Evolutionary conservation across 495 filamentous ascomycete genomes (phyloP), one percentile per base, ranked within the genome.

Genomic region (Hypoxylon cercidicola): DNA sequence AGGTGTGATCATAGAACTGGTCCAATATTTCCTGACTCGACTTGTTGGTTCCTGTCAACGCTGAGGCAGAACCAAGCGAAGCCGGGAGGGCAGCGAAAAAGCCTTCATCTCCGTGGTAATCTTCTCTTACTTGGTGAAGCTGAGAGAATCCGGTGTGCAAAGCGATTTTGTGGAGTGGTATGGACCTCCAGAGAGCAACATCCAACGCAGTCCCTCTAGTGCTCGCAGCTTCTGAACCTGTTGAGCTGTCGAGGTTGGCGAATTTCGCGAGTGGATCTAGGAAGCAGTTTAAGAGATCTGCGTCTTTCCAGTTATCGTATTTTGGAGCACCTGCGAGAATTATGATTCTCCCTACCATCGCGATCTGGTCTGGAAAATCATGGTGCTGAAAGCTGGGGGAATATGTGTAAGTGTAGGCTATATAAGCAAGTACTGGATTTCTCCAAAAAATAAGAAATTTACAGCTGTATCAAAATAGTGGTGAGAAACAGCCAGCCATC

Each of bases 1-100:
- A 81, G 0, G 90, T 93, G 69, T 90, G 87, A 60, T 92, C 84
- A 69, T 91, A 90, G 68, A 92, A 92, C 59, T 87, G 83, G 4
- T 86, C 75, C 40, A 75, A 47, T 23, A 72, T 30, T 8, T 78
- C 72, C 12, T 75, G 55, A 23, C 32, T 60, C 9, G 52, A 67
- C 28, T 41, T 59, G 32, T 54, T 57, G 5, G 54, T 21, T 0
- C 64, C 71, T 39, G 50, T 55, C 32, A 66, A 41, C 13, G 63
- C 66, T 15, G 51, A 69, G 54, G 66, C 60, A 43, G 57, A 69
- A 37, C 60, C 69, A 49, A 79, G 78, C 16, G 73, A 79, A 21
- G 64, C 48, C 55, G 82, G 75, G 16, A 75, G 59, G 18, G 79
- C 76, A 1, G 75, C 79, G 52, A 89, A 77, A 67, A 89, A 89